Evolutionary conservation across 2,329 filamentous ascomycete species (phyloP), one percentile per base, ranked within the genome.

Genomic region (Paecilomyces niveus): DNA sequence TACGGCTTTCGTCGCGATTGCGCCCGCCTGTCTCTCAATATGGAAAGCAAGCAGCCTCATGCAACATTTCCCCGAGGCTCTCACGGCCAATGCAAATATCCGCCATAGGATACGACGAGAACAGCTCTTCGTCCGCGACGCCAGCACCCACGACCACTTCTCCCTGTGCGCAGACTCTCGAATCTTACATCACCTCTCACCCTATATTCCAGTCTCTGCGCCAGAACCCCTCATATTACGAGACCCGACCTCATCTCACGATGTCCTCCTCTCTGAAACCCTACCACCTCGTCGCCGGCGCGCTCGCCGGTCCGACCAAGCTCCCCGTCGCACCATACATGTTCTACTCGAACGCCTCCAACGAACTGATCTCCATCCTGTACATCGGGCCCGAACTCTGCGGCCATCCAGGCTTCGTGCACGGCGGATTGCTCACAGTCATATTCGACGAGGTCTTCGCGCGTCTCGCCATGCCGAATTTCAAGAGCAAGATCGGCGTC

Each of bases 211-310:
- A 80, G 31, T 78, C 82, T 57, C 80, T 97, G 53, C 86, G 92
- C 50, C 72, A 74, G 15, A 81, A 88, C 64, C 78, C 84, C 0
- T 80, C 82, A 33, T 88, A 87, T 73, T 82, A 78, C 32, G 90
- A 95, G 74, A 87, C 87, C 31, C 83, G 92, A 24, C 92, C 92
- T 3, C 90, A 96, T 70, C 80, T 96, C 70, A 91, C 92, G 73
- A 89, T 97, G 70, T 89, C 91, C 0, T 76, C 81, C 5, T 73
- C 81, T 1, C 83, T 90, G 70, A 83, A 88, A 26, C 76, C 78
- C 1, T 84, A 89, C 67, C 95, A 89, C 73, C 81, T 97, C 58
- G 96, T 92, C 0, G 90, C 83, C 24, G 89, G 90, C 3, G 88
- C 88, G 22, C 80, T 97, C 15, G 70, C 87, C 35, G 92, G 91